phyloP scores from a whole-genome alignment of 2,329 filamentous ascomycete species.

The Westerdykella aurantiaca region DNA sequence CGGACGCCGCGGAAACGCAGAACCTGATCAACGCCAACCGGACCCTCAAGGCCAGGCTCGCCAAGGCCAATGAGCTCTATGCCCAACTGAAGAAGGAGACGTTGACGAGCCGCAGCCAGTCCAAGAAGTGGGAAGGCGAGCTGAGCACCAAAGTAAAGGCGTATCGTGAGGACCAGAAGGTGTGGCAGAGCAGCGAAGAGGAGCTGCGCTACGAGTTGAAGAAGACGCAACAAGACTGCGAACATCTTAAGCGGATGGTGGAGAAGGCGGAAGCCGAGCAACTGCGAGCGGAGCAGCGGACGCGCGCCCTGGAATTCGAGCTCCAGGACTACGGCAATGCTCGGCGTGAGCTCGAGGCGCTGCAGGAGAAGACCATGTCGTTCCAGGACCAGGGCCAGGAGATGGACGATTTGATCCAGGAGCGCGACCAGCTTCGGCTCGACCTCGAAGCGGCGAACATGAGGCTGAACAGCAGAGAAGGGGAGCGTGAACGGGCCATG shows the following conservation, averaged over 20 bases:
- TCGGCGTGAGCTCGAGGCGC: conserved; percentile 26
- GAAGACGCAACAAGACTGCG: conserved; percentile 54
- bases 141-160: conserved; percentile 60
- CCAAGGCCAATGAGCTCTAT: conserved; percentile 66
- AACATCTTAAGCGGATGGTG: conserved; percentile 60
- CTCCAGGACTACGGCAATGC: conserved; percentile 53
- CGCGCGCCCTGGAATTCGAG: conserved; percentile 55
- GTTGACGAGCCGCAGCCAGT: conserved; percentile 63
- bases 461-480: conserved; percentile 50
- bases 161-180: conserved; percentile 65
- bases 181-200: conserved; percentile 55
- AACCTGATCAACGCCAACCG: conserved; percentile 73
- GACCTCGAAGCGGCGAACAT: conserved; percentile 55
- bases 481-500: conserved; percentile 45
- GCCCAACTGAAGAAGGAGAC: conserved; percentile 66
- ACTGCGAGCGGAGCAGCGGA: conserved; percentile 46
- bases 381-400: conserved; percentile 30
- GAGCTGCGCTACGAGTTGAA: conserved; percentile 54
- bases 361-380: conserved; percentile 28
- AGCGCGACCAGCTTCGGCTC: conserved; percentile 54
- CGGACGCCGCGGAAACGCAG: conserved; percentile 75
- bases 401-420: conserved; percentile 52
- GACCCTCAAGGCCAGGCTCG: conserved; percentile 64
- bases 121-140: conserved; percentile 73
- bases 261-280: conserved; percentile 65